phyloP scores from a whole-genome alignment of 148 eudicot species.

The Spergularia bocconei region DNA sequence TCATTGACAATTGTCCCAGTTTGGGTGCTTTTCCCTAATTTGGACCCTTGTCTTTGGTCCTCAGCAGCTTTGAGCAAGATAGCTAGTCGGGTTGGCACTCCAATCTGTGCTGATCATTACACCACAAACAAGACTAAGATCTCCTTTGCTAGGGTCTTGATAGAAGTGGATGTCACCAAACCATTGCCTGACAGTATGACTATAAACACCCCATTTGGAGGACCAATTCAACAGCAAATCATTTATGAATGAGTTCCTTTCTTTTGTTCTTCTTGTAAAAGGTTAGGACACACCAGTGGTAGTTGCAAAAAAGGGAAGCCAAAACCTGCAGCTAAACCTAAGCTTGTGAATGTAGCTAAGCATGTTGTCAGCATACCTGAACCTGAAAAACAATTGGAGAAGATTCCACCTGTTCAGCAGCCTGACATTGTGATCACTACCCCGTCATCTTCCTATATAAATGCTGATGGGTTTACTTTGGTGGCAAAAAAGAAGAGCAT shows the following conservation, averaged over 20 bases:
- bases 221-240: not conserved
- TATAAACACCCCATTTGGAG: not conserved
- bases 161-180: not conserved
- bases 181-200: not conserved
- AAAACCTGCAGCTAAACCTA: not conserved
- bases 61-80: not conserved
- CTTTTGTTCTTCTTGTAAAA: not conserved
- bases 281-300: not conserved
- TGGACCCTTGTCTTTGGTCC: not conserved
- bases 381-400: no score
- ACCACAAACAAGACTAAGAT: not conserved
- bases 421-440: no score
- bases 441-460: no score
- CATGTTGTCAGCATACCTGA: no score
- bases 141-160: not conserved
- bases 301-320: no score
- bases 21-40: not conserved
- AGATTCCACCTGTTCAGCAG: no score
- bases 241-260: not conserved
- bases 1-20: not conserved
- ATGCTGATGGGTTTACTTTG: no score
- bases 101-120: not conserved
- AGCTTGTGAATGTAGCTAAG: no score
- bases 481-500: no score
- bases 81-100: not conserved